Evolutionary conservation across 2,329 filamentous ascomycete species (phyloP).

Genomic region (Colletotrichum camelliae): DNA sequence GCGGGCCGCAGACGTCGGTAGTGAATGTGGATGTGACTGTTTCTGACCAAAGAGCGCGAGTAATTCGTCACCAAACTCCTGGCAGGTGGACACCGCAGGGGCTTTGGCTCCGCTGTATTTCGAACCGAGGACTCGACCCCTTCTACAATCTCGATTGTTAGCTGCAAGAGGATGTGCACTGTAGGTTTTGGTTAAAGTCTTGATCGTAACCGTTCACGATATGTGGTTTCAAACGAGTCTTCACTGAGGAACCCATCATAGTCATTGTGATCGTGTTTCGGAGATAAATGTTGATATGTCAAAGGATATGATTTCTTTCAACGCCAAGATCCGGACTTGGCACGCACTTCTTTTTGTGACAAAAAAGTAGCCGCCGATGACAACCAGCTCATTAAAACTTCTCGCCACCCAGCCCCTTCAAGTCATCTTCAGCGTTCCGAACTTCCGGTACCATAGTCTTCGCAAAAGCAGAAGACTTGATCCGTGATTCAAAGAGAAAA

Average conservation of each 20-base stretch:
- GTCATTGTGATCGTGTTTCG: not conserved
- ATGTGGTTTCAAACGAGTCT: not conserved
- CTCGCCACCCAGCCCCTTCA: not conserved
- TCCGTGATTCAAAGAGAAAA: not conserved
- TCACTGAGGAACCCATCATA: not conserved
- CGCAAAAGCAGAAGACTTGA: not conserved
- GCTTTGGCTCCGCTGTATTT: not conserved
- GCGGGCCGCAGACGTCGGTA: not conserved
- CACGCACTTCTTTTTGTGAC: too few relatives aligned
- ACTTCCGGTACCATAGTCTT: not conserved
- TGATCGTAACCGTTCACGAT: not conserved
- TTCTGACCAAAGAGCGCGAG: not conserved
- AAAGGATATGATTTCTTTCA: not conserved
- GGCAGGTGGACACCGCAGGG: not conserved
- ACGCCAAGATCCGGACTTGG: not conserved
- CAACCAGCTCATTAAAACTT: not conserved
- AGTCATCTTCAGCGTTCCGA: not conserved
- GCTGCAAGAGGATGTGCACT: not conserved
- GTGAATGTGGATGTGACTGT: not conserved
- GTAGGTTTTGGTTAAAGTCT: not conserved
- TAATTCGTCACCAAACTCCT: not conserved
- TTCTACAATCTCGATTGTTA: not conserved
- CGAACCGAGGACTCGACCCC: not conserved
- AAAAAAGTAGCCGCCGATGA: not conserved
- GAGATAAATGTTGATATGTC: not conserved